Conservation (phyloP, 2,329 filamentous ascomycete genomes). For the Colletotrichum orbiculare region DNA sequence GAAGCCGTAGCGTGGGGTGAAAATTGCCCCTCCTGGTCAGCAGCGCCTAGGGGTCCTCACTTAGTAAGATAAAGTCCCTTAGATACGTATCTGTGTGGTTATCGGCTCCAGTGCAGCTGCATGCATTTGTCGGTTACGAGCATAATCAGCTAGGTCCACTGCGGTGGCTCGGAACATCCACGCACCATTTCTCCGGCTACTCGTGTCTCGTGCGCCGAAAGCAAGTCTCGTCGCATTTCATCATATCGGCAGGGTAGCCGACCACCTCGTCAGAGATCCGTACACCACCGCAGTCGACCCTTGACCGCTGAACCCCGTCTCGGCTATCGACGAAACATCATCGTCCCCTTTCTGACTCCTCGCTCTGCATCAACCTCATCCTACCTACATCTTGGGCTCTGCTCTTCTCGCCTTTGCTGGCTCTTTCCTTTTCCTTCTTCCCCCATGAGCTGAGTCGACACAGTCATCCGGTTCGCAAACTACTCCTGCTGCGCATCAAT, state of each 20-base stretch:
- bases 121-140: not conserved
- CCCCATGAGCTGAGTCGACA: conserved; percentile 38
- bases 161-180: conserved; percentile 28
- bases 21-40: conserved; percentile 36
- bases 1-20: conserved; percentile 35
- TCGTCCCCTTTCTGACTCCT: conserved; percentile 9
- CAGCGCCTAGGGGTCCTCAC: conserved; percentile 20
- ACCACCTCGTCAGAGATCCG: not conserved
- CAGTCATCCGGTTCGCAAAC: conserved; percentile 39
- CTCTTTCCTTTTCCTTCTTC: conserved; percentile 14
- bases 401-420: conserved; percentile 19
- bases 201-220: conserved; percentile 26
- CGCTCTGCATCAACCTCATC: conserved; percentile 2
- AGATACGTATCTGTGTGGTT: no score
- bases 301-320: conserved; percentile 25
- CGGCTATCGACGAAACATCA: conserved; percentile 14
- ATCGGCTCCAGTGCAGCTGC: not conserved
- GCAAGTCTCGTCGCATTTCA: conserved; percentile 26
- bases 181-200: conserved; percentile 18
- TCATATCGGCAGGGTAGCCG: conserved; percentile 5
- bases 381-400: conserved; percentile 12
- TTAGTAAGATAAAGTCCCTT: no score
- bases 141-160: not conserved
- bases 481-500: conserved; percentile 36
- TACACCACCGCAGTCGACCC: conserved; percentile 17